Evolutionary conservation across 2,329 filamentous ascomycete genomes (phyloP), one percentile per base, ranked within the genome.

Genomic region (Acrodontium crateriforme): DNA sequence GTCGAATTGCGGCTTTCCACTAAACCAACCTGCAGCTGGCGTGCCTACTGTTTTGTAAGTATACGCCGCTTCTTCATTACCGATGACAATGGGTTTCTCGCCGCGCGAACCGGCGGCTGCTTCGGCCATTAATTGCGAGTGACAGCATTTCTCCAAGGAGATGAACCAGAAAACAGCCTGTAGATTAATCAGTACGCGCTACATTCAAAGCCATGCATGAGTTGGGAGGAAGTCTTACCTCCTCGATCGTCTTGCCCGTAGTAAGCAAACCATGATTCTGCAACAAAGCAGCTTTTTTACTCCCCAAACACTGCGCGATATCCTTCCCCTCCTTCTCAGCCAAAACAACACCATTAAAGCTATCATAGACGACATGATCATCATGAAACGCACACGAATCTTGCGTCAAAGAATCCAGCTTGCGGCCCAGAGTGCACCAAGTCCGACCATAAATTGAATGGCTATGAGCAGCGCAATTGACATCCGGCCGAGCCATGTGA

Each of bases 1-100:
- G 56, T 81, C 76, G 55, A 83, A 83, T 37, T 75, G 41, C 10
- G 78, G 77, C 56, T 74, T 74, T 5, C 73, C 78, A 41, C 65
- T 72, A 46, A 83, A 84, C 62, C 69, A 82, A 0, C 78, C 78
- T 0, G 70, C 73, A 18, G 50, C 45, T 10, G 67, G 60, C 0
- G 60, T 67, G 0, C 78, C 78, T 3, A 82, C 59, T 0, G 69
- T 64, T 52, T 75, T 70, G 42, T 69, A 73, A 0, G 78, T 83
- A 43, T 68, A 78, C 10, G 49, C 57, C 1, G 78, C 78, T 47
- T 84, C 77, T 28, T 72, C 69, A 1, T 78, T 68, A 6, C 64
- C 59, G 41, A 84, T 76, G 51, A 76, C 74, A 16, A 79, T 56
- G 0, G 76, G 78, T 46, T 65, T 54, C 1, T 65, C 64, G 2